Evolutionary conservation across 2,329 filamentous ascomycete genomes (phyloP).

Genomic region (Pseudogymnoascus pannorum): DNA sequence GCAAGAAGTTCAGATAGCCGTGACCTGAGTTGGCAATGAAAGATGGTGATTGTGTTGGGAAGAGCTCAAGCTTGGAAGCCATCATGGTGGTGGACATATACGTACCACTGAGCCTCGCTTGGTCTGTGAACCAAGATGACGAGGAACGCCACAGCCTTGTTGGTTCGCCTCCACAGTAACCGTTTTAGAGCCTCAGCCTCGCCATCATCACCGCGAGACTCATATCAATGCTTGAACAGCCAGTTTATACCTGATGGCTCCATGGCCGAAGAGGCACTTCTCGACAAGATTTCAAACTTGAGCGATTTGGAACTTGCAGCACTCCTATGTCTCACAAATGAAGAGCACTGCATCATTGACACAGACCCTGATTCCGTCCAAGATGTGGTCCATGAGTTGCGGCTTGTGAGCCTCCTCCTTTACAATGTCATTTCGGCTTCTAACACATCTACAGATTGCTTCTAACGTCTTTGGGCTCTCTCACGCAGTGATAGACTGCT

Average conservation of each 20-base stretch:
- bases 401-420: constrained; percentile 44
- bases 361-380: constrained; percentile 56
- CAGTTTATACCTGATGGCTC: constrained; percentile 16
- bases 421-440: background rate
- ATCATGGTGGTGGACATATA: constrained; percentile 4
- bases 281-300: constrained; percentile 66
- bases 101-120: constrained; percentile 8
- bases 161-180: background rate
- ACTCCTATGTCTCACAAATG: constrained; percentile 70
- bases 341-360: constrained; percentile 85
- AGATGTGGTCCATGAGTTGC: constrained; percentile 65
- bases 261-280: constrained; percentile 57
- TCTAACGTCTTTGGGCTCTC: constrained; percentile 65
- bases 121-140: background rate
- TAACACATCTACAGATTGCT: constrained; percentile 46
- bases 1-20: background rate
- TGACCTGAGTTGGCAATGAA: constrained; percentile 3
- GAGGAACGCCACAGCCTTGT: constrained; percentile 2
- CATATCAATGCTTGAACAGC: background rate
- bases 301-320: constrained; percentile 83
- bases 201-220: constrained; percentile 2
- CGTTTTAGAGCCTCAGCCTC: background rate
- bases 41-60: constrained; percentile 3
- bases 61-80: background rate
- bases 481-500: constrained; percentile 65